phyloP scores from a whole-genome alignment of 495 filamentous ascomycete species.

The Aspergillus mulundensis region DNA sequence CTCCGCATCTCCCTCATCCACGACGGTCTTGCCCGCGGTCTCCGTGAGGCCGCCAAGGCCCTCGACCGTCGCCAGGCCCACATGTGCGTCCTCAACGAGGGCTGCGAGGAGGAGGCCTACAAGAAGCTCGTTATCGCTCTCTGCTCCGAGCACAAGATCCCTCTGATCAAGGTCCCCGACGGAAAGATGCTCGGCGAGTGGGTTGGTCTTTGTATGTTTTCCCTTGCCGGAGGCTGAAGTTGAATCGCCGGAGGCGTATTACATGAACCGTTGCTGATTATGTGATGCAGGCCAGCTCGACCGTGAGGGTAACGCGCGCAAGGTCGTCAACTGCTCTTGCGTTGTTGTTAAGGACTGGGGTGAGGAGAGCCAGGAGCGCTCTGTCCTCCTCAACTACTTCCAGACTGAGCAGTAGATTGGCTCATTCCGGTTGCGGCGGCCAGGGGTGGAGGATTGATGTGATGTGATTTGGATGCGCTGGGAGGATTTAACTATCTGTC shows the following conservation, averaged over 20 bases:
- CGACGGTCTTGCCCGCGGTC: slow-evolving; percentile 96
- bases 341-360: slow-evolving; percentile 99
- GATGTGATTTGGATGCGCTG: not conserved
- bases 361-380: slow-evolving; percentile 97
- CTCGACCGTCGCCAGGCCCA: slow-evolving; percentile 97
- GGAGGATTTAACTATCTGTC: not conserved
- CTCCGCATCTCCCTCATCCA: slow-evolving; percentile 98
- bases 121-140: slow-evolving; percentile 99
- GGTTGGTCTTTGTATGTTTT: slow-evolving; percentile 92
- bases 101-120: slow-evolving; percentile 99
- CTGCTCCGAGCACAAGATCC: slow-evolving; percentile 98
- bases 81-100: slow-evolving; percentile 99
- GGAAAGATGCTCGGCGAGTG: slow-evolving; percentile 99
- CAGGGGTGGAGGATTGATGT: not conserved
- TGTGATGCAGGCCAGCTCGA: slow-evolving; percentile 79
- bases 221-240: too few species aligned
- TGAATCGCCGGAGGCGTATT: too few species aligned
- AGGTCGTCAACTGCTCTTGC: slow-evolving; percentile 99
- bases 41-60: slow-evolving; percentile 95
- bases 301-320: slow-evolving; percentile 97
- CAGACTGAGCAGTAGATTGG: slow-evolving; percentile 71
- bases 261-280: too few species aligned
- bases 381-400: slow-evolving; percentile 99
- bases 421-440: not conserved
- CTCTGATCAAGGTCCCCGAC: slow-evolving; percentile 98